Percentiles rank a stretch among this genome's conserved stretches.
Conservation (phyloP, 768 basidiomycete genomes). For the Tricholoma flavovirens region DNA sequence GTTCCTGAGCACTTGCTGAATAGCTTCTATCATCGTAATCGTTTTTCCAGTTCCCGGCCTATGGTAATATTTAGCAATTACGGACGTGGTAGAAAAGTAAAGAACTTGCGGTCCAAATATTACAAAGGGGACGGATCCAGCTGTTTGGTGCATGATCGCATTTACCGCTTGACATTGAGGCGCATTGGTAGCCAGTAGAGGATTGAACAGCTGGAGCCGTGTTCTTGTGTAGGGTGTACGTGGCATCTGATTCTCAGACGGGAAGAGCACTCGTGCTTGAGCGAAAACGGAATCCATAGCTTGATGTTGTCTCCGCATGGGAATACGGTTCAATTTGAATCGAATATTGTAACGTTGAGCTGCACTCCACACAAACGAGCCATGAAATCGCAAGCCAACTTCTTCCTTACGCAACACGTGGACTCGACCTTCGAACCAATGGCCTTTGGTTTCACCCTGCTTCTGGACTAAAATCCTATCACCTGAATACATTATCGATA, state of each 20-base stretch:
- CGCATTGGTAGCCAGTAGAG: conserved; percentile 37
- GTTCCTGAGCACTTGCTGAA: conserved; percentile 40
- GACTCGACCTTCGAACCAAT: conserved; percentile 58
- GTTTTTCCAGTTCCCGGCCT: conserved; percentile 69
- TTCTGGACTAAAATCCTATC: conserved; percentile 50
- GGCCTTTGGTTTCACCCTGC: conserved; percentile 29
- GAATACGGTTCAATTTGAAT: conserved; percentile 53
- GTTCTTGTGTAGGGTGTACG: conserved; percentile 2
- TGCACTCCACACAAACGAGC: conserved; percentile 34
- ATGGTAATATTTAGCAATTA: conserved; percentile 1
- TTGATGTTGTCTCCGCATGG: conserved; percentile 54
- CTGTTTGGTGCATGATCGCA: conserved; percentile 36
- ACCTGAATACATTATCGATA: conserved; percentile 26
- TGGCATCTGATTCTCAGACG: conserved; percentile 26
- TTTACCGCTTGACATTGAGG: conserved; percentile 45
- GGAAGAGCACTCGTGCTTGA: conserved; percentile 48
- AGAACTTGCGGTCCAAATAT: conserved; percentile 60
- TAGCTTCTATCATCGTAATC: conserved; percentile 55
- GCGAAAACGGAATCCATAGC: conserved; percentile 43
- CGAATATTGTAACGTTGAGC: conserved; percentile 42
- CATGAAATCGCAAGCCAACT: conserved; percentile 47
- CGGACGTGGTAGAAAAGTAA: background rate
- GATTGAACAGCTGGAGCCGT: conserved; percentile 31
- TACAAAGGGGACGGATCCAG: conserved; percentile 49
- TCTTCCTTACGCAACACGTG: conserved; percentile 42